These are phyloP conservation scores for Aureobasidium sp. DNA, from an alignment of 2,329 filamentous ascomycete genomes.

Conservation along the genomic window DNA sequence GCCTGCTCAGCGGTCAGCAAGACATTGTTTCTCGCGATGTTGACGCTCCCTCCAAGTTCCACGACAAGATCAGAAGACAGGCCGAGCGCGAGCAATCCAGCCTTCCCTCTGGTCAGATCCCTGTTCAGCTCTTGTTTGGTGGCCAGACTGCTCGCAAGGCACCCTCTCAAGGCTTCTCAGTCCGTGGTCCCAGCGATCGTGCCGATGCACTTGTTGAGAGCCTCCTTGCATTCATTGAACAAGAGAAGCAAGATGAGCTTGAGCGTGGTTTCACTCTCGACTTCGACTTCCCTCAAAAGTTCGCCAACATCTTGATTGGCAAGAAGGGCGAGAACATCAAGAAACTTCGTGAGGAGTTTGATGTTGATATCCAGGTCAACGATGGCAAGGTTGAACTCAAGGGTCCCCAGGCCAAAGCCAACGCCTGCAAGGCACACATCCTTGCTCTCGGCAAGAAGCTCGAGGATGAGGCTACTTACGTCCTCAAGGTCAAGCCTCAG, in stretches of 20 bases:
- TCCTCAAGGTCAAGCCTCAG: constrained; percentile 84
- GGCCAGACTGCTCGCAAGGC: constrained; percentile 45
- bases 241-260: constrained; percentile 87
- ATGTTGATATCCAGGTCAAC: constrained; percentile 77
- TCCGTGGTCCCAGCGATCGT: constrained; percentile 68
- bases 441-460: constrained; percentile 69
- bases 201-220: constrained; percentile 68
- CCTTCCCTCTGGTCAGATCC: constrained; percentile 44
- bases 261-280: constrained; percentile 79
- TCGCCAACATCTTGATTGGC: constrained; percentile 74
- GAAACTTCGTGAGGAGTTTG: constrained; percentile 61
- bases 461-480: constrained; percentile 83
- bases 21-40: constrained; percentile 49
- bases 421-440: constrained; percentile 78
- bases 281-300: constrained; percentile 94
- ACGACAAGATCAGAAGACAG: constrained; percentile 56
- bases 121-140: constrained; percentile 50
- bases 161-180: constrained; percentile 49
- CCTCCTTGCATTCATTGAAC: constrained; percentile 70
- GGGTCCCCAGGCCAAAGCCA: constrained; percentile 90
- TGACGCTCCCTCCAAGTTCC: constrained; percentile 53
- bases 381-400: constrained; percentile 94
- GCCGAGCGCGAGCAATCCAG: constrained; percentile 50
- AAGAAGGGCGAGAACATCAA: constrained; percentile 62
- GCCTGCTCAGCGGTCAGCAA: constrained; percentile 47